These are phyloP conservation scores for Hypomyces rosellus DNA, from an alignment of 2,329 filamentous ascomycete species.

Conservation along the genomic window DNA sequence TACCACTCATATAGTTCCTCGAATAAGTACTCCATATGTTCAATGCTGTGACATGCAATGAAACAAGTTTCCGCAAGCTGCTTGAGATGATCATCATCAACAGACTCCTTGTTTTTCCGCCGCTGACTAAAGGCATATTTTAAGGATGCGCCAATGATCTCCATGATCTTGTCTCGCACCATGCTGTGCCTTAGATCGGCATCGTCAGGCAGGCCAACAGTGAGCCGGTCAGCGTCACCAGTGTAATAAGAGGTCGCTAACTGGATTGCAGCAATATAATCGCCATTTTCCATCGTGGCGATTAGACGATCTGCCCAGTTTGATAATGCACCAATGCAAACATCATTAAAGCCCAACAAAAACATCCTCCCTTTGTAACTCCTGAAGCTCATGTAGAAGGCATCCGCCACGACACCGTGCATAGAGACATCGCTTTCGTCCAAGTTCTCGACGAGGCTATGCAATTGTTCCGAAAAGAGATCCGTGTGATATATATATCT, in stretches of 20 bases:
- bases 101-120: constrained; percentile 39
- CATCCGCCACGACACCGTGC: constrained; percentile 94
- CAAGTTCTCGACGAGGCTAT: constrained; percentile 76
- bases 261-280: constrained; percentile 86
- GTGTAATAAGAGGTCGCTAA: constrained; percentile 89
- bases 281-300: constrained; percentile 92
- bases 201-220: constrained; percentile 87
- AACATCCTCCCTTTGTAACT: constrained; percentile 93
- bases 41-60: constrained; percentile 70
- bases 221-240: constrained; percentile 87
- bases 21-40: constrained; percentile 77
- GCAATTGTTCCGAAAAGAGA: constrained; percentile 81
- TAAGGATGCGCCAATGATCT: constrained; percentile 88
- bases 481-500: constrained; percentile 91
- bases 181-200: constrained; percentile 66
- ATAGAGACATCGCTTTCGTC: constrained; percentile 83
- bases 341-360: constrained; percentile 85
- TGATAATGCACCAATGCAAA: constrained; percentile 84
- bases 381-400: constrained; percentile 96
- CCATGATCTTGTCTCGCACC: constrained; percentile 81
- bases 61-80: constrained; percentile 82
- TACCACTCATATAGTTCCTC: constrained; percentile 88
- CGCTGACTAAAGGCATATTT: constrained; percentile 77
- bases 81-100: constrained; percentile 56
- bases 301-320: constrained; percentile 96